Evolutionary conservation across 768 basidiomycete genomes (phyloP), one percentile per base, ranked within the genome.

Genomic region (Kwoniella botswanensis): DNA sequence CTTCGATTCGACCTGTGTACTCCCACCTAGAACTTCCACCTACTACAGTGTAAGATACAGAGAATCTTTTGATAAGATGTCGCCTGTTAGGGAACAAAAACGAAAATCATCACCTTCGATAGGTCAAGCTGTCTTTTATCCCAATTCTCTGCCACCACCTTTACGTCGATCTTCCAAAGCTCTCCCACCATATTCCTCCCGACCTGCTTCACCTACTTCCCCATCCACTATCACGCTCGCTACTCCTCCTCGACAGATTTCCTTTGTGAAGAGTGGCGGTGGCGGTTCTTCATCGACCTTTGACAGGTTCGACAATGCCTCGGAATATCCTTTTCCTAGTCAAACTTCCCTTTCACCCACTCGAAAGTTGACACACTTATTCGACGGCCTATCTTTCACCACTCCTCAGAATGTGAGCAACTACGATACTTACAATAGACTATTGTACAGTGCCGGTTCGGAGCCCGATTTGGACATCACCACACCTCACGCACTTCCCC

Each of bases 71-170:
- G 46, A 57, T 18, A 68, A 10, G 7, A 71, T 71, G 71, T 71
- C 71, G 18, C 71, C 71, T 21, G 58, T 29, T 52, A 44, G 65
- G 35, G 52, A 58, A 52, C 65, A 60, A 17, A 71, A 67, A 29
- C 59, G 21, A 52, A 71, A 63, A 24, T 55, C 52, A 5, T 67
- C 68, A 22, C 68, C 63, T 50, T 67, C 72, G n/a, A 63, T 76
- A 50, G 74, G 69, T 64, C 74, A 72, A 63, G 65, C 74, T 22
- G 74, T 76, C 43, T 76, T 76, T 61, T 76, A 76, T 43, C 69
- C 71, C 24, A 59, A 26, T 18, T 59, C 69, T 6, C 56, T 65
- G 2, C 66, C 71, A 29, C 66, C 74, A 5, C 72, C 74, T 13
- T 64, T 61, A 26, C 52, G 65, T 17, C 44, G 50, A 52, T 29